These are phyloP conservation scores for Tetrapisispora pingtungensis DNA, from an alignment of 805 yeast genomes.

Conservation along the genomic window DNA sequence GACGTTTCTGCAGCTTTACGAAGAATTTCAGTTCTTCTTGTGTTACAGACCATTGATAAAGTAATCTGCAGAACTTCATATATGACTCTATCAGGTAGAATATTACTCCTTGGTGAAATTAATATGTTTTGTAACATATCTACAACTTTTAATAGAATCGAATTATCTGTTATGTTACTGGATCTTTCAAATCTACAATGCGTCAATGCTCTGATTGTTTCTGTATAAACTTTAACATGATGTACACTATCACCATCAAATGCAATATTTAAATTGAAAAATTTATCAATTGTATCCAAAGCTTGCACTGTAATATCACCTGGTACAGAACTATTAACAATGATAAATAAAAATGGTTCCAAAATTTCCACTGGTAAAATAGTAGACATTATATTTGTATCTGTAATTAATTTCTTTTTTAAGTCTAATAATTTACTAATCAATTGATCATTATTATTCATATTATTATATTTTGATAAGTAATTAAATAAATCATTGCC, in stretches of 20 bases:
- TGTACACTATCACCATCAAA: conserved; percentile 40
- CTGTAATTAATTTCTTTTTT: background rate
- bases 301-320: conserved; percentile 82
- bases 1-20: conserved; percentile 84
- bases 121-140: conserved; percentile 60
- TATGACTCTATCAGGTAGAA: conserved; percentile 71
- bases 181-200: conserved; percentile 95
- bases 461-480: conserved; percentile 21
- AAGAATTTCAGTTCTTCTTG: conserved; percentile 80
- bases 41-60: conserved; percentile 83
- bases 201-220: conserved; percentile 50
- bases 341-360: conserved; percentile 78
- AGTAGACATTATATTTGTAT: background rate
- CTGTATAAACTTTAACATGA: conserved; percentile 47
- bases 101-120: conserved; percentile 49
- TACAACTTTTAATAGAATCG: conserved; percentile 75
- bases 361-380: conserved; percentile 48
- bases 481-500: conserved; percentile 24
- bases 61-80: conserved; percentile 88
- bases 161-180: conserved; percentile 86
- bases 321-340: conserved; percentile 75
- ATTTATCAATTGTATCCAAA: conserved; percentile 61
- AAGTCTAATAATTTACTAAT: background rate
- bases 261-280: conserved; percentile 63
- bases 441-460: conserved; percentile 34